Percentiles rank a stretch among this genome's conserved stretches.
phyloP scores from a whole-genome alignment of 345 rosid genomes.

The Luvunga scandens region DNA sequence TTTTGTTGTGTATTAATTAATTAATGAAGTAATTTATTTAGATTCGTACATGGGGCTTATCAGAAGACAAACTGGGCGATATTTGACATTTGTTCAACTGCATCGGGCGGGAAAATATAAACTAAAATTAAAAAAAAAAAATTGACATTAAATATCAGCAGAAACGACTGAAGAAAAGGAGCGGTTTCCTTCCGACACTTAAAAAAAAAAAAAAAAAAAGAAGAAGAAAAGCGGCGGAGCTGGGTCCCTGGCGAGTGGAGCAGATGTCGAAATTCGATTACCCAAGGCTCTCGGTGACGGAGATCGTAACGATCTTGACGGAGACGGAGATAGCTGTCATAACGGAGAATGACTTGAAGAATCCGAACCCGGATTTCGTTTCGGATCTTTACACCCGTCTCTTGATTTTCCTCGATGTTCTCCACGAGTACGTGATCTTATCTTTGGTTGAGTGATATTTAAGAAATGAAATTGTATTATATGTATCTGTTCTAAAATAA shows the following conservation, averaged over 20 bases:
- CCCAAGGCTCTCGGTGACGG: slow-evolving; percentile 58
- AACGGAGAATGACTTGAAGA: slow-evolving; percentile 44
- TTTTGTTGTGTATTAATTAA: too few relatives aligned
- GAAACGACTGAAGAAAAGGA: too few relatives aligned
- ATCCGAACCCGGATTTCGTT: slow-evolving; percentile 51
- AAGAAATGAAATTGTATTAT: too few relatives aligned
- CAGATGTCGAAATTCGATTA: slow-evolving; percentile 72
- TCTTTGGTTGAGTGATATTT: background rate
- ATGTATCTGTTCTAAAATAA: background rate
- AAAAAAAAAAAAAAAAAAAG: background rate
- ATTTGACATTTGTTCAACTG: too few relatives aligned
- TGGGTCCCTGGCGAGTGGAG: too few relatives aligned
- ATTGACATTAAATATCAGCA: too few relatives aligned
- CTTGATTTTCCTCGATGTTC: slow-evolving; percentile 60
- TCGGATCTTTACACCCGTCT: slow-evolving; percentile 61
- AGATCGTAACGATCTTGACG: slow-evolving; percentile 50
- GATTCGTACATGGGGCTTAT: too few relatives aligned
- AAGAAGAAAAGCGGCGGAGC: background rate
- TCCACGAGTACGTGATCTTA: slow-evolving; percentile 45
- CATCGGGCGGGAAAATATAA: too few relatives aligned
- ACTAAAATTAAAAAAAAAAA: too few relatives aligned
- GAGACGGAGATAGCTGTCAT: slow-evolving; percentile 60
- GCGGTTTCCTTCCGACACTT: too few relatives aligned
- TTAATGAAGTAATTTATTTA: too few relatives aligned
- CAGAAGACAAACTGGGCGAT: too few relatives aligned